These are phyloP conservation scores for Margaritispora aquatica DNA, from an alignment of 495 filamentous ascomycete genomes.

Conservation along the genomic window DNA sequence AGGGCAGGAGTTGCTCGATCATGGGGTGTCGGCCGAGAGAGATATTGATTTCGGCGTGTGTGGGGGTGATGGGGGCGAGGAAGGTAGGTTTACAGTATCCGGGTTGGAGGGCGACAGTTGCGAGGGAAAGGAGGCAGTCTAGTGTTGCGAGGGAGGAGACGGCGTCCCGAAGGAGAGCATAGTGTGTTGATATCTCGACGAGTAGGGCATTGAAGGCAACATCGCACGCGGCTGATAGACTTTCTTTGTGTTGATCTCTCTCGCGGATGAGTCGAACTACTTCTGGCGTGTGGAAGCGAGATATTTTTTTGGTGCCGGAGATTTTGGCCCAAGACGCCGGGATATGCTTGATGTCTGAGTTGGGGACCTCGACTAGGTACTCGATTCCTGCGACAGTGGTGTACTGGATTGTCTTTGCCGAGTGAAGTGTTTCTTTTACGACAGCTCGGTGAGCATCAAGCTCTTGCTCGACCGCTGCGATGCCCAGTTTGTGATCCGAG, in stretches of 20 bases:
- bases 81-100: slow-evolving; percentile 88
- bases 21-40: slow-evolving; percentile 85
- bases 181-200: slow-evolving; percentile 65
- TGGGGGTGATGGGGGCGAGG: slow-evolving; percentile 32
- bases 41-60: slow-evolving; percentile 52
- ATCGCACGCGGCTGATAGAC: slow-evolving; percentile 88
- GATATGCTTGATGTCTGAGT: slow-evolving; percentile 70
- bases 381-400: slow-evolving; percentile 83
- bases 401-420: slow-evolving; percentile 64
- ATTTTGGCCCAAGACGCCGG: slow-evolving; percentile 94
- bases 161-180: slow-evolving; percentile 84
- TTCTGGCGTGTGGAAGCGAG: slow-evolving; percentile 90
- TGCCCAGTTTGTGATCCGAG: slow-evolving; percentile 81
- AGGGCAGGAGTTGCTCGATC: slow-evolving; percentile 85
- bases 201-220: slow-evolving; percentile 69
- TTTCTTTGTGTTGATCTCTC: slow-evolving; percentile 91
- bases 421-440: slow-evolving; percentile 63
- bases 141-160: slow-evolving; percentile 80
- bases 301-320: slow-evolving; percentile 86
- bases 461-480: slow-evolving; percentile 83
- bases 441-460: slow-evolving; percentile 67
- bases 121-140: slow-evolving; percentile 85
- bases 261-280: slow-evolving; percentile 77
- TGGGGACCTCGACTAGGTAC: slow-evolving; percentile 88
- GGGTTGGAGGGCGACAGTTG: slow-evolving; percentile 74